These are phyloP conservation scores for Penicillium sp. DNA, from an alignment of 2,329 filamentous ascomycete genomes.

Conservation along the genomic window DNA sequence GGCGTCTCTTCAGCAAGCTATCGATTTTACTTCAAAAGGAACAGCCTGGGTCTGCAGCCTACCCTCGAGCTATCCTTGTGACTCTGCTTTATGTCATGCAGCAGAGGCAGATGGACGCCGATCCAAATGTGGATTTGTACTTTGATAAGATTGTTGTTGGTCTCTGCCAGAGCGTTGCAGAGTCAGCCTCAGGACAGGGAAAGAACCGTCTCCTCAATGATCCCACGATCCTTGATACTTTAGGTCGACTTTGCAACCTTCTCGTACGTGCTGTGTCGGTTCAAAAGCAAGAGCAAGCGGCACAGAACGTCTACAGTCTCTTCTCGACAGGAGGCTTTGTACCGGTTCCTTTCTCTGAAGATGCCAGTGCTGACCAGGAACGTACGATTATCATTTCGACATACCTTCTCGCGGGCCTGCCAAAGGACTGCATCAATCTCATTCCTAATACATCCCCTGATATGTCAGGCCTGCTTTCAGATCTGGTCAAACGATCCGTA, in stretches of 20 bases:
- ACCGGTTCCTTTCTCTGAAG: constrained; percentile 36
- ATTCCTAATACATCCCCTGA: constrained; percentile 34
- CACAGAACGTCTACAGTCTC: constrained; percentile 56
- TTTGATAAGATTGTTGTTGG: constrained; percentile 53
- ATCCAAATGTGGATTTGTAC: constrained; percentile 47
- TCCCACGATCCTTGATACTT: constrained; percentile 56
- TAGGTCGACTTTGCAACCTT: constrained; percentile 61
- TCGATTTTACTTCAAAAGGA: constrained; percentile 56
- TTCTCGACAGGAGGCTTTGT: constrained; percentile 43
- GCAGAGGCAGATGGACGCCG: constrained; percentile 47
- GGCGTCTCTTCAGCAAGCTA: constrained; percentile 64
- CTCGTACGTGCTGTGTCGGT: constrained; percentile 57
- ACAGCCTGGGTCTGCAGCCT: constrained; percentile 48
- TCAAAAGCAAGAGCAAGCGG: constrained; percentile 53
- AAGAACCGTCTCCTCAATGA: constrained; percentile 48
- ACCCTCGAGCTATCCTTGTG: constrained; percentile 60
- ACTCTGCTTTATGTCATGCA: constrained; percentile 64
- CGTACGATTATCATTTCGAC: constrained; percentile 58
- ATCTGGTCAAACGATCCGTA: constrained; percentile 37
- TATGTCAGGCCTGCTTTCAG: constrained; percentile 36
- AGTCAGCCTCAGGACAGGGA: constrained; percentile 33
- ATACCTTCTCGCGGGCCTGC: constrained; percentile 56
- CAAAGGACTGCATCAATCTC: constrained; percentile 33
- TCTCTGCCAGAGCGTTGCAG: constrained; percentile 42
- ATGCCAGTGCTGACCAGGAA: constrained; percentile 34